Conservation (phyloP, 106 monocot genomes). For the Acorus calamus region DNA sequence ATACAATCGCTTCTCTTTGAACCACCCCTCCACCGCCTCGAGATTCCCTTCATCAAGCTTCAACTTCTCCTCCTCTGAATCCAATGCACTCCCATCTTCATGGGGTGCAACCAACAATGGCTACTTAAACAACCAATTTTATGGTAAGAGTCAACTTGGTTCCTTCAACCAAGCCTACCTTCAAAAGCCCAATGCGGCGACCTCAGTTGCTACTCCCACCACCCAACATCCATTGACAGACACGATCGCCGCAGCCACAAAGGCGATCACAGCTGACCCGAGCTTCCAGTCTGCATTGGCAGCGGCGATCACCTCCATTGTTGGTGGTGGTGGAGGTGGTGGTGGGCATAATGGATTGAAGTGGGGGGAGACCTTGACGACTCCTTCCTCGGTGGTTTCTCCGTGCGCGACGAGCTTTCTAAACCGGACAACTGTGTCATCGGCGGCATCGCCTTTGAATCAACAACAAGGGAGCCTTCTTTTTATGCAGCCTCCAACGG, state of each 20-base stretch:
- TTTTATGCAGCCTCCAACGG: conserved; percentile 25
- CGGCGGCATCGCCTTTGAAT: not conserved
- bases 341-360: conserved; percentile 3
- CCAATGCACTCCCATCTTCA: conserved; percentile 8
- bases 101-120: conserved; percentile 13
- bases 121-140: conserved; percentile 20
- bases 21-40: not conserved
- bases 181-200: conserved; percentile 13
- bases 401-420: conserved; percentile 7
- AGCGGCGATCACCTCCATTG: conserved; percentile 58
- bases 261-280: conserved; percentile 77
- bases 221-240: conserved; percentile 24
- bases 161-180: conserved; percentile 15
- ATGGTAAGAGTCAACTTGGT: conserved; percentile 6
- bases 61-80: conserved; percentile 35
- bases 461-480: conserved; percentile 2
- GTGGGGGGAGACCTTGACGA: conserved; percentile 11
- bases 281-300: conserved; percentile 70
- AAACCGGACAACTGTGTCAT: not conserved
- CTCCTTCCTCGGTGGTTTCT: not conserved
- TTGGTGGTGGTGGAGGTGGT: conserved; percentile 21
- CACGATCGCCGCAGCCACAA: conserved; percentile 34
- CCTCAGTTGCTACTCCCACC: not conserved
- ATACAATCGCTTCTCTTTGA: conserved; percentile 1
- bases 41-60: conserved; percentile 28